Evolutionary conservation across 73 alveolate species (phyloP).

Genomic region (Breviolum minutum): DNA sequence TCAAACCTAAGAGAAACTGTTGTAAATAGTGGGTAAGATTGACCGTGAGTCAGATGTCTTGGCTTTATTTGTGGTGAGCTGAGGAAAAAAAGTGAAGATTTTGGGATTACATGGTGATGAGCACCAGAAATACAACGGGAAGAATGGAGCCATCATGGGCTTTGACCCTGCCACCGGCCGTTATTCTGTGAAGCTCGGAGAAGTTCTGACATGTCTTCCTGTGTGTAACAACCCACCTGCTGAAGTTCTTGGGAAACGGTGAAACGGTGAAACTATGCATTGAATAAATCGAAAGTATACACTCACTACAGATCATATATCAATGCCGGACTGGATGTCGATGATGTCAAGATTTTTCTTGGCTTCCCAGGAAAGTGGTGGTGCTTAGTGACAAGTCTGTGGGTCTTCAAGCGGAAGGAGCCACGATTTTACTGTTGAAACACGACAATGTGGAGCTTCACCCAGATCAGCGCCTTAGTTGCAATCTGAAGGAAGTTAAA

Average conservation of each 20-base stretch:
- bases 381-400: constrained; percentile 82
- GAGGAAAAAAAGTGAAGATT: constrained; percentile 79
- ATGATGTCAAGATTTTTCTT: not conserved
- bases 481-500: no score
- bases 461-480: constrained; percentile 66
- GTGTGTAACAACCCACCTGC: not conserved
- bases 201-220: no score
- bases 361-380: constrained; percentile 77
- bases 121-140: constrained; percentile 72
- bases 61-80: no score
- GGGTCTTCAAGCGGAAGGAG: constrained; percentile 69
- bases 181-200: constrained; percentile 47
- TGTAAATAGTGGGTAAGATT: not conserved
- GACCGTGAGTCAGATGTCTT: no score
- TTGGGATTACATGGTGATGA: constrained; percentile 15
- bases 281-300: no score
- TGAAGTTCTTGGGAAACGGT: not conserved
- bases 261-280: no score
- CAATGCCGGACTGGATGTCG: not conserved
- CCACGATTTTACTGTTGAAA: constrained; percentile 55
- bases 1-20: no score
- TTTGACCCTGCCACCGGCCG: constrained; percentile 78
- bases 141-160: constrained; percentile 87
- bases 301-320: no score
- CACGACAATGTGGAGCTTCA: constrained; percentile 85